phyloP scores from a whole-genome alignment of 2,329 filamentous ascomycete genomes.

The Aspergillus aculeatus region DNA sequence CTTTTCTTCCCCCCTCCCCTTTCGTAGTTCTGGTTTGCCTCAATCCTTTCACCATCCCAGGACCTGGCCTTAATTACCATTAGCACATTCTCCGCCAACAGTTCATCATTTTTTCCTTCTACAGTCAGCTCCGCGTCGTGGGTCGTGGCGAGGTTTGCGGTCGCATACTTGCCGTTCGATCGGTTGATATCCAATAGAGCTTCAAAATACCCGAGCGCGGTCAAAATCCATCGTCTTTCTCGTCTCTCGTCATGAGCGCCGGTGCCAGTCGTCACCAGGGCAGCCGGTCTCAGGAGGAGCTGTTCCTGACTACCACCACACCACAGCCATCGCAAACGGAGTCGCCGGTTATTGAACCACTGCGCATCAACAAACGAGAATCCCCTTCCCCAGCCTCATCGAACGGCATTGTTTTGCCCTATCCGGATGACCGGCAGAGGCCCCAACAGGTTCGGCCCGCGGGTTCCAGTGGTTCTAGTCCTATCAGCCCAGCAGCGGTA shows the following conservation, averaged over 20 bases:
- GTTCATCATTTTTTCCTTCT: neutral
- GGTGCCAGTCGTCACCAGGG: slow-evolving; percentile 55
- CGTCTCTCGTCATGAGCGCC: slow-evolving; percentile 42
- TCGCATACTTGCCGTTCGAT: neutral
- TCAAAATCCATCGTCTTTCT: neutral
- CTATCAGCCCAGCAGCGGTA: slow-evolving; percentile 26
- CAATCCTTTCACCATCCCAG: neutral
- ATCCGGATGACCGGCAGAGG: slow-evolving; percentile 64
- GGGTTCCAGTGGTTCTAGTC: slow-evolving; percentile 29
- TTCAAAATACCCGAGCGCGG: neutral
- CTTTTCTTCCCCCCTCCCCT: neutral
- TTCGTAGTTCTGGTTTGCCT: neutral
- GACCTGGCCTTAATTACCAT: neutral
- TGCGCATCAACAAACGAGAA: slow-evolving; percentile 80
- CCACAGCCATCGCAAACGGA: slow-evolving; percentile 46
- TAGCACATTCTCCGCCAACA: neutral
- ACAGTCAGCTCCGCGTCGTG: neutral
- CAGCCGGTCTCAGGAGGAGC: slow-evolving; percentile 77
- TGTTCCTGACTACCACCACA: slow-evolving; percentile 58
- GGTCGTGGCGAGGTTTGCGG: neutral
- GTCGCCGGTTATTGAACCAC: slow-evolving; percentile 76
- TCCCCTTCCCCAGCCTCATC: slow-evolving; percentile 57
- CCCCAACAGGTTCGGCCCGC: slow-evolving; percentile 37
- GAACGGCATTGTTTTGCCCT: slow-evolving; percentile 61
- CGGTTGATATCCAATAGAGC: neutral